Evolutionary conservation across 345 rosid genomes (phyloP), one percentile per base, ranked within the genome.

Genomic region (Conringia planisiliqua): DNA sequence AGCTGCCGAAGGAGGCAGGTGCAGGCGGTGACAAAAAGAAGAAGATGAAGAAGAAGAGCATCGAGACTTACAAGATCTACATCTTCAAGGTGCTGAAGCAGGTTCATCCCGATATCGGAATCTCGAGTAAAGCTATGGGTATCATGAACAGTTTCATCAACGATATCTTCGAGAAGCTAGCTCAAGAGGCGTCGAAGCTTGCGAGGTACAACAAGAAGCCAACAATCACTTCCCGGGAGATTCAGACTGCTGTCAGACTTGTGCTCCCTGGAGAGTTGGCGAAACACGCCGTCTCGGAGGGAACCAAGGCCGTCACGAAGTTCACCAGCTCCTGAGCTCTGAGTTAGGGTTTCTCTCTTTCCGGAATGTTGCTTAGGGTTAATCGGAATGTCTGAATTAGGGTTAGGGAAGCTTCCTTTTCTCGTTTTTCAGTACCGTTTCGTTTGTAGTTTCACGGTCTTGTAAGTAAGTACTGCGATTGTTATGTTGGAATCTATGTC

Each of bases 191-290:
- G 0, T 89, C 97, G 5, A 85, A 83, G 48, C 89, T 91, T 1
- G 96, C 97, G 0, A 85, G 97, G 80, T 91, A 89, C 78, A 91
- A 89, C 80, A 91, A 91, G 85, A 89, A 89, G 73, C 97, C 96
- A 0, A 89, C 96, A 0, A 89, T 89, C 3, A 89, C 96, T 1
- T 88, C 93, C 10, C 71, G 93, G 81, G 96, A 90, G 79, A 90
- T 90, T 52, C 96, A 90, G 87, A 90, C 96, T 0, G 96, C 93
- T 0, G 93, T 88, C 29, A 82, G 93, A 24, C 80, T 90, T 2
- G 96, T 90, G 0, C 84, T 90, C 13, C 96, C 93, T 7, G 96
- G 91, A 1, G 96, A 90, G 70, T 74, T 90, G 10, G 96, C 96
- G 0, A 90, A 90, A 65, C 96, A 90, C 52, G 96, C 96, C 0